These are phyloP conservation scores for Fomitiporia mediterranea DNA, from an alignment of 1,284 basidiomycete species.

Conservation along the genomic window DNA sequence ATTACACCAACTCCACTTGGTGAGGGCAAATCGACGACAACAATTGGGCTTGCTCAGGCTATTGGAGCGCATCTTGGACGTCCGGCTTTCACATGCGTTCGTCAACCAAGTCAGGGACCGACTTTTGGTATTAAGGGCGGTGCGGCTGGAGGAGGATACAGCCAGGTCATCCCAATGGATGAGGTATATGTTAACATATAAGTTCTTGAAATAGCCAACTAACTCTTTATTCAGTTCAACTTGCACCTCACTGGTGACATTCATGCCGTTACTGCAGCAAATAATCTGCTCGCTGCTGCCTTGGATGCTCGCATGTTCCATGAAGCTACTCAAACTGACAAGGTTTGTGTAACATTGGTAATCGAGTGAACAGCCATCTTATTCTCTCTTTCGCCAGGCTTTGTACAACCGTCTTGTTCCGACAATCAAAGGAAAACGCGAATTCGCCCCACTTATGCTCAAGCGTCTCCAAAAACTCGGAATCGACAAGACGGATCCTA, in stretches of 20 bases:
- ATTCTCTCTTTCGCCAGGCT: constrained; percentile 39
- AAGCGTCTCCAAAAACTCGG: constrained; percentile 93
- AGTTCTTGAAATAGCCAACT: not conserved
- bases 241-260: constrained; percentile 97
- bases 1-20: constrained; percentile 98
- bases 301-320: constrained; percentile 98
- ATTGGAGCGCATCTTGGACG: constrained; percentile 93
- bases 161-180: constrained; percentile 99
- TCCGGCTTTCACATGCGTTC: constrained; percentile 95
- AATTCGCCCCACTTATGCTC: constrained; percentile 95
- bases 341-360: too few species aligned
- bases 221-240: constrained; percentile 61
- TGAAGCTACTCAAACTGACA: constrained; percentile 93
- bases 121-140: constrained; percentile 99
- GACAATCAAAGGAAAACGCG: constrained; percentile 89
- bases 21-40: constrained; percentile 99
- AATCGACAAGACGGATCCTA: constrained; percentile 91
- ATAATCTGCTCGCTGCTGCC: constrained; percentile 95
- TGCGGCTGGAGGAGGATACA: constrained; percentile 97
- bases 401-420: constrained; percentile 93
- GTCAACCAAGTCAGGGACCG: constrained; percentile 97
- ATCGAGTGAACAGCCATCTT: not conserved
- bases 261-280: constrained; percentile 96
- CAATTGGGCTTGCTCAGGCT: constrained; percentile 95
- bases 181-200: constrained; percentile 44